Conservation (phyloP, 176 grass and related monocot genomes). For the Cenchrus americanus region DNA sequence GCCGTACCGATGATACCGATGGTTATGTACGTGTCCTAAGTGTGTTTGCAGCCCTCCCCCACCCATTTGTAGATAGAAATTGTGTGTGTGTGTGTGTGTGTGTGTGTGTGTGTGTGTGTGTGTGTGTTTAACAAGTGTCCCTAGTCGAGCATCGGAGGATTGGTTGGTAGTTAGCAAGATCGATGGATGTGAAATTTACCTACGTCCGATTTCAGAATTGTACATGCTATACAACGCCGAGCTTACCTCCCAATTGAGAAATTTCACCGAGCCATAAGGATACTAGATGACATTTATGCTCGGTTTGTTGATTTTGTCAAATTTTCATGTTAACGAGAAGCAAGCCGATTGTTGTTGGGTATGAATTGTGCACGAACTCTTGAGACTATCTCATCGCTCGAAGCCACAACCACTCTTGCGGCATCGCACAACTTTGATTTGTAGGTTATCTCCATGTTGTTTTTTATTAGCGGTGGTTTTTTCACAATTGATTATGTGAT, state of each 20-base stretch:
- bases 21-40: background rate
- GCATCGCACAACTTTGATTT: constrained; percentile 71
- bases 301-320: background rate
- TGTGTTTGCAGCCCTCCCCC: background rate
- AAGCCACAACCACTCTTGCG: constrained; percentile 48
- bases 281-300: background rate
- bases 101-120: background rate
- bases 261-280: background rate
- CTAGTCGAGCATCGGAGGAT: background rate
- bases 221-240: background rate
- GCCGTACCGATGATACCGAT: background rate
- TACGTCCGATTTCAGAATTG: background rate
- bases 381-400: constrained; percentile 52
- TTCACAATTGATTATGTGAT: no score
- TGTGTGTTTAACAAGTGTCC: background rate
- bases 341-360: constrained; percentile 74
- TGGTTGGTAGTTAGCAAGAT: background rate
- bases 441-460: constrained; percentile 52
- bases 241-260: background rate
- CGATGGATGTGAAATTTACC: background rate
- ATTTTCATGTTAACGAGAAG: constrained; percentile 59
- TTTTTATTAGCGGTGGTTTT: no score
- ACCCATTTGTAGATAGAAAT: background rate
- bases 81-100: background rate
- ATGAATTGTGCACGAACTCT: constrained; percentile 77